Conservation (phyloP, 441 rosid species). For the Gossypium davidsonii region DNA sequence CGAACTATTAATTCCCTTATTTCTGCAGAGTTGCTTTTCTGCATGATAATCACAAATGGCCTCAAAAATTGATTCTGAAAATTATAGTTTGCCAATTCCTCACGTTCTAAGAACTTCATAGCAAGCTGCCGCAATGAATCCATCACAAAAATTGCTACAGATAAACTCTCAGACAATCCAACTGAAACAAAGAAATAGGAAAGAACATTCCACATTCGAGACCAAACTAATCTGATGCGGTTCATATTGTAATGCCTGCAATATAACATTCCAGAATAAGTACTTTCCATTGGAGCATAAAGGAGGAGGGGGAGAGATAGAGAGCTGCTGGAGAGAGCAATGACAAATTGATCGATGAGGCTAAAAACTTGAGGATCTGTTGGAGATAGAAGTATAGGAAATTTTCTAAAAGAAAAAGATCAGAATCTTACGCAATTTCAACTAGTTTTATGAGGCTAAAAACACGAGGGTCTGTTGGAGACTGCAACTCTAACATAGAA, state of each 20-base stretch:
- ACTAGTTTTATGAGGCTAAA: slow-evolving; percentile 96
- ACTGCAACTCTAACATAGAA: slow-evolving; percentile 88
- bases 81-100: slow-evolving; percentile 95
- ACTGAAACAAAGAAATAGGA: slow-evolving; percentile 98
- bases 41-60: slow-evolving; percentile 94
- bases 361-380: neutral
- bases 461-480: slow-evolving; percentile 96
- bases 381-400: neutral
- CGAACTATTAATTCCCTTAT: slow-evolving; percentile 92
- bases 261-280: slow-evolving; percentile 11
- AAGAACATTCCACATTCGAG: slow-evolving; percentile 92
- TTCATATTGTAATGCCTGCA: slow-evolving; percentile 99
- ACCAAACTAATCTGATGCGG: slow-evolving; percentile 98
- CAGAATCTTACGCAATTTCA: slow-evolving; percentile 85
- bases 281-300: neutral
- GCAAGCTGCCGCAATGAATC: slow-evolving; percentile 97
- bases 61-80: slow-evolving; percentile 95
- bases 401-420: neutral
- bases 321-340: neutral
- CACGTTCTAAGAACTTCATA: slow-evolving; percentile 97
- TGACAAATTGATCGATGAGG: neutral
- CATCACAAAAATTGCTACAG: slow-evolving; percentile 98
- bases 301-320: neutral
- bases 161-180: slow-evolving; percentile 94
- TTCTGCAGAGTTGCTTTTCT: slow-evolving; percentile 81